phyloP scores from a whole-genome alignment of 2,329 filamentous ascomycete genomes.

The Xylariaceae sp. region DNA sequence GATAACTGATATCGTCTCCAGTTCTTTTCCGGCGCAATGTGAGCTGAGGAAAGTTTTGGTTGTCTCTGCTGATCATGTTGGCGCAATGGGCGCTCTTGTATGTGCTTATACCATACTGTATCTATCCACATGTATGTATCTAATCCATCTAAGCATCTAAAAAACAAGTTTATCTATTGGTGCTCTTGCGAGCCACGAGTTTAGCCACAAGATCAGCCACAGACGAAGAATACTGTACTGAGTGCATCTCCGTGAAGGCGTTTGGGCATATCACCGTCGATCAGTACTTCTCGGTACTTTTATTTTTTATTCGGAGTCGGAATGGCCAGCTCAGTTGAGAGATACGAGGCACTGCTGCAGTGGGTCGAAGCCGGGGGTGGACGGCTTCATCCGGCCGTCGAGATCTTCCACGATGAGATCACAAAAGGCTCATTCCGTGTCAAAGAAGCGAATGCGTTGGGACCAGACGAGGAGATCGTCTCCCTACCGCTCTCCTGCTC shows the following conservation, averaged over 20 bases:
- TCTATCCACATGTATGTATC: no score
- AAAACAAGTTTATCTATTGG: no score
- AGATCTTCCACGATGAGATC: slow-evolving; percentile 46
- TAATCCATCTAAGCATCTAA: no score
- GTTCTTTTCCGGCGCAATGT: no score
- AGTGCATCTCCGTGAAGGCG: neutral
- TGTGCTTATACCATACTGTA: no score
- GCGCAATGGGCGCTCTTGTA: no score
- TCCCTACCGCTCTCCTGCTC: slow-evolving; percentile 48
- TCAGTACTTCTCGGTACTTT: neutral
- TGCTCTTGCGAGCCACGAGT: no score
- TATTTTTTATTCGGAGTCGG: neutral
- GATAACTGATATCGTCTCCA: no score
- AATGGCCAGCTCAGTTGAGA: slow-evolving; percentile 17
- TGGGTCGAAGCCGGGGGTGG: slow-evolving; percentile 18
- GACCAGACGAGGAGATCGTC: slow-evolving; percentile 42
- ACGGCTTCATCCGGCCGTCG: slow-evolving; percentile 44
- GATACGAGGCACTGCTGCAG: slow-evolving; percentile 13
- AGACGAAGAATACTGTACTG: neutral
- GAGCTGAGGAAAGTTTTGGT: no score
- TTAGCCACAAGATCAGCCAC: no score
- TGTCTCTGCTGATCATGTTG: no score
- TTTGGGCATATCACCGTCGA: neutral
- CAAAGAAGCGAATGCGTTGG: slow-evolving; percentile 31
- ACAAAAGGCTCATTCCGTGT: slow-evolving; percentile 54